Evolutionary conservation across 306 rosid genomes (phyloP).

Genomic region (Lathyrus tuberosus): DNA sequence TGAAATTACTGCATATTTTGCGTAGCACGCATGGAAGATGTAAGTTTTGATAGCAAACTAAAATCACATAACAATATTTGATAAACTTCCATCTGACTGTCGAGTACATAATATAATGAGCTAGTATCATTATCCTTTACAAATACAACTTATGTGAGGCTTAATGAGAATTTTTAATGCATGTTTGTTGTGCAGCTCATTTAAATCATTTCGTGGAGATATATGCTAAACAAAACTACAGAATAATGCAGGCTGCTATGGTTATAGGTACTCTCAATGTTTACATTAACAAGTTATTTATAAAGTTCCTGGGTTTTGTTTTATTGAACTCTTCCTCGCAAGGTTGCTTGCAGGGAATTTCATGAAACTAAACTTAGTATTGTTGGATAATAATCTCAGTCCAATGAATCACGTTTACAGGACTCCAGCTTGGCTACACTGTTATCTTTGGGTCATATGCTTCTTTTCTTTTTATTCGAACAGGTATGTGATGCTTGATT

Average conservation of each 20-base stretch:
- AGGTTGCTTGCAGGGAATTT: slow-evolving; percentile 12
- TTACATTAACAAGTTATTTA: slow-evolving; percentile 27
- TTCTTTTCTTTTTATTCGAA: slow-evolving; percentile 88
- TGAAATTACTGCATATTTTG: slow-evolving; percentile 26
- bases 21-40: slow-evolving; percentile 4
- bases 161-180: slow-evolving; percentile 34
- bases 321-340: slow-evolving; percentile 1
- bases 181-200: slow-evolving; percentile 73
- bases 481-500: slow-evolving; percentile 58
- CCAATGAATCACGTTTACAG: slow-evolving; percentile 49
- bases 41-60: slow-evolving; percentile 28
- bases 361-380: slow-evolving; percentile 28
- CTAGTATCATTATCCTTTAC: slow-evolving; percentile 1
- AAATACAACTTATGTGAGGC: slow-evolving; percentile 22
- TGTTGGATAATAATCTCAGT: slow-evolving; percentile 31
- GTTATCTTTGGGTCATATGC: slow-evolving; percentile 92
- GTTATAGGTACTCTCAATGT: slow-evolving; percentile 58
- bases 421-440: slow-evolving; percentile 94
- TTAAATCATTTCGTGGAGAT: slow-evolving; percentile 86
- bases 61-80: slow-evolving; percentile 13
- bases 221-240: slow-evolving; percentile 69
- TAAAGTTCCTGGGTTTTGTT: slow-evolving; percentile 23
- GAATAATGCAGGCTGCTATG: slow-evolving; percentile 61
- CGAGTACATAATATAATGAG: slow-evolving; percentile 15
- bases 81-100: slow-evolving; percentile 26